Evolutionary conservation across 306 rosid genomes (phyloP), one percentile per base, ranked within the genome.

Genomic region (Cucurbita pepo): DNA sequence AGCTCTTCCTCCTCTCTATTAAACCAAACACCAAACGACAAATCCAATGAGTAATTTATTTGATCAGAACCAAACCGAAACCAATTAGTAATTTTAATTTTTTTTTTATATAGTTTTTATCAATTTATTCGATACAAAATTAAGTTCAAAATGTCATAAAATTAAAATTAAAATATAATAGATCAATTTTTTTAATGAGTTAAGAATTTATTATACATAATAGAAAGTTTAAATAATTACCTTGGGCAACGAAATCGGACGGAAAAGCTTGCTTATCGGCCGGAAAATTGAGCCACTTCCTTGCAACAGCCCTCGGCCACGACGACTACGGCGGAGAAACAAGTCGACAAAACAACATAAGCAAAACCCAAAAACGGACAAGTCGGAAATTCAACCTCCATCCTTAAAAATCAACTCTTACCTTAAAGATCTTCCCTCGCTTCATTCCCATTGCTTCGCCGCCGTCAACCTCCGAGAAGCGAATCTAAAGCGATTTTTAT

Each of bases 201-300:
- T 30, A 30, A 30, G 34, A 30, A 30, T 30, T 30, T 25, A 25
- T 25, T 25, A 25, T 25, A 25, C 25, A 25, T 25, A 25, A 25
- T 25, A 25, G 25, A 30, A 30, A 2, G 34, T 30, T 30, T 30
- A 30, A 30, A 30, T 30, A 30, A 30, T 2, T 30, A 30, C 96
- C 84, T 85, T 70, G 75, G 5, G 69, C 6, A 2, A 72, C 58
- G 54, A 77, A 77, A 48, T 86, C 91, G 59, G 91, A 81, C 54
- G 71, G 69, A 71, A 85, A 88, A 57, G 79, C 85, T 51, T 83
- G 83, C 0, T 77, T 79, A 40, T 79, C 78, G 56, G 53, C 85
- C 58, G 81, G 92, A 16, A 79, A 71, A 79, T 83, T 89, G 1
- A 91, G 83, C 97, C 95, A 94, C 77, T 90, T 89, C 69, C 78